Evolutionary conservation across 345 rosid species (phyloP), one percentile per base, ranked within the genome.

Genomic region (Linum usitatissimum): DNA sequence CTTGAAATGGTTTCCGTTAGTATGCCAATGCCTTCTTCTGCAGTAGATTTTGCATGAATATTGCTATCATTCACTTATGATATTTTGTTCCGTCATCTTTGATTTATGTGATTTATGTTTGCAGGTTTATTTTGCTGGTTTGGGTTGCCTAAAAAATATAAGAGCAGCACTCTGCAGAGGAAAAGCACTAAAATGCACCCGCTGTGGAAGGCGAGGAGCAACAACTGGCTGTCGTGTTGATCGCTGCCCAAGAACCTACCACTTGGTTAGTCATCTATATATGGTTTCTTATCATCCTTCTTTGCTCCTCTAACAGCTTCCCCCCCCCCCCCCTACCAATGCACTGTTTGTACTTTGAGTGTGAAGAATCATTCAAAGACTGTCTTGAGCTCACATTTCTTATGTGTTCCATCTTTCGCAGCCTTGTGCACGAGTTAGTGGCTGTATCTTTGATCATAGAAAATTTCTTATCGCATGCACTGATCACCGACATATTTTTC

Each of bases 151-250:
- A 74, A 93, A 87, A 79, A 93, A 86, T 70, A 79, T 93, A 59
- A 84, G 94, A 79, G 97, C 99, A 39, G 99, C 99, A 53, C 96
- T 90, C 67, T 87, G 82, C 70, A 83, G 97, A 77, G 99, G 99
- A 71, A 83, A 82, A 76, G 94, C 96, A 57, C 73, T 93, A 71
- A 93, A 93, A 76, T 93, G 99, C 75, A 86, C 78, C 68, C 88
- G 94, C 67, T 90, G 99, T 77, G 94, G 90, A 75, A 86, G 99
- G 79, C 91, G 94, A 64, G 99, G 99, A 64, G 99, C 99, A 71
- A 90, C 99, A 63, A 93, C 86, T 65, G 99, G 99, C 58, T 93
- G 99, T 72, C 97, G 99, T 59, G 99, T 93, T 70, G 99, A 93
- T 77, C 82, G 94, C 18, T 93, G 99, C 77, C 97, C 93, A 34